phyloP scores from a whole-genome alignment of 768 basidiomycete genomes.

The Auriscalpium microsporum region DNA sequence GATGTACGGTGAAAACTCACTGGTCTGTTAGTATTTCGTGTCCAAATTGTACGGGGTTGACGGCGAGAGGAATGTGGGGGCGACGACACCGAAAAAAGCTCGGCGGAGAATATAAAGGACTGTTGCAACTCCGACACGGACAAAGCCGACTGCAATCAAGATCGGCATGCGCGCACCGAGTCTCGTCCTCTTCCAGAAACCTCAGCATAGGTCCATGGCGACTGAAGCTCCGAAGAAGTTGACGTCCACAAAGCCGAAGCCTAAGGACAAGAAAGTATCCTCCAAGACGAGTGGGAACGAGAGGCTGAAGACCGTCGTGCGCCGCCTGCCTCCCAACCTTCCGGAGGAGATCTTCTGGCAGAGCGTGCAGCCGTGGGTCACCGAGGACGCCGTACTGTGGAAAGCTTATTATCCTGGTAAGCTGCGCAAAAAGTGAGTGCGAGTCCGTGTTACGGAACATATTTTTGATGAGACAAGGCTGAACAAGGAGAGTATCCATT shows the following conservation, averaged over 20 bases:
- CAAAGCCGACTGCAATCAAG: too few species aligned
- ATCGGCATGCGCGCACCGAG: too few species aligned
- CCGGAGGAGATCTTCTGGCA: constrained; percentile 94
- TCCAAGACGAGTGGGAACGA: constrained; percentile 31
- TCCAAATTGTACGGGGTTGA: background rate
- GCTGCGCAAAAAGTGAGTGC: constrained; percentile 53
- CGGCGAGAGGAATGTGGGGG: background rate
- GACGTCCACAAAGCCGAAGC: constrained; percentile 23
- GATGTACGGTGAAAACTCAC: constrained; percentile 6
- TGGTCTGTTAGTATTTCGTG: background rate
- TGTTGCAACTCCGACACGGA: too few species aligned
- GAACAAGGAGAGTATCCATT: constrained; percentile 78
- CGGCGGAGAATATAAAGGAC: background rate
- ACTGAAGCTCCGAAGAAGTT: constrained; percentile 15
- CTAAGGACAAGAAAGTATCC: constrained; percentile 19
- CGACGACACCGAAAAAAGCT: background rate
- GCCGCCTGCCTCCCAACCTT: constrained; percentile 83
- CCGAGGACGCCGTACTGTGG: constrained; percentile 63
- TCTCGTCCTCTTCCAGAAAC: too few species aligned
- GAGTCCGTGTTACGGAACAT: background rate
- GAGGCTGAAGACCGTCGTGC: constrained; percentile 79
- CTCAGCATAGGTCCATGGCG: constrained; percentile 3
- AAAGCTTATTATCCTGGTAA: constrained; percentile 62
- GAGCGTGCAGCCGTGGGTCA: constrained; percentile 78
- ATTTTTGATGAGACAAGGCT: constrained; percentile 31